Conservation (phyloP, 2,329 filamentous ascomycete genomes). For the Chalaropsis ovoidea region DNA sequence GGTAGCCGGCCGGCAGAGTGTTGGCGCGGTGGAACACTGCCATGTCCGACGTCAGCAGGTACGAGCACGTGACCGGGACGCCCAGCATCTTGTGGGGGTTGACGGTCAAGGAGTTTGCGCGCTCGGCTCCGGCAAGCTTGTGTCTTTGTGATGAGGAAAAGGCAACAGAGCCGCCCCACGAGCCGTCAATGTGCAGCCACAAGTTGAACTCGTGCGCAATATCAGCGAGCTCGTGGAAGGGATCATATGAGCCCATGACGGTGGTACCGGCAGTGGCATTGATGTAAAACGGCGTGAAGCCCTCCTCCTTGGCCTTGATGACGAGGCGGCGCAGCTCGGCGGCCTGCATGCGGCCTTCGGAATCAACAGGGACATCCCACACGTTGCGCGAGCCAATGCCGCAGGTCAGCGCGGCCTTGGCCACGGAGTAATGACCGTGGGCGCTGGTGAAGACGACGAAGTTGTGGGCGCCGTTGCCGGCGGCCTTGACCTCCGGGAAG, state of each 20-base stretch:
- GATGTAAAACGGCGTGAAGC: constrained; percentile 81
- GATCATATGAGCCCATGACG: constrained; percentile 81
- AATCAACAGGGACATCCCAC: constrained; percentile 63
- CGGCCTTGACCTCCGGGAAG: constrained; percentile 64
- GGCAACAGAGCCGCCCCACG: constrained; percentile 77
- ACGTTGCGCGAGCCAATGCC: constrained; percentile 71
- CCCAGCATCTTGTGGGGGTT: constrained; percentile 98
- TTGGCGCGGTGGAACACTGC: constrained; percentile 71
- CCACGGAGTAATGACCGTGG: constrained; percentile 88
- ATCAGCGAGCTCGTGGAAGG: constrained; percentile 56
- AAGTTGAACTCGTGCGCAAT: constrained; percentile 63
- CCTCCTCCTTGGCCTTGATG: constrained; percentile 49
- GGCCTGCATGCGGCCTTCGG: constrained; percentile 59
- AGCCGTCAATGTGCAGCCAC: constrained; percentile 90
- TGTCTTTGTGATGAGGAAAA: constrained; percentile 56
- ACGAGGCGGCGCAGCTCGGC: constrained; percentile 55
- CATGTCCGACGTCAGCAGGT: constrained; percentile 70
- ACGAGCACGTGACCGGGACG: constrained; percentile 81
- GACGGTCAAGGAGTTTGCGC: constrained; percentile 72
- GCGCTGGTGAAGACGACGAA: constrained; percentile 81
- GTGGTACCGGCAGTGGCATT: constrained; percentile 94
- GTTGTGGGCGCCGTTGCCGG: constrained; percentile 53
- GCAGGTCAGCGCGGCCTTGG: constrained; percentile 86
- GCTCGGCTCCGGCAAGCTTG: constrained; percentile 59
- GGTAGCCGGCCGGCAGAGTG: constrained; percentile 75